Evolutionary conservation across 108 stramenopile species (phyloP), one percentile per base, ranked within the genome.

Genomic region (Skeletonema potamos): DNA sequence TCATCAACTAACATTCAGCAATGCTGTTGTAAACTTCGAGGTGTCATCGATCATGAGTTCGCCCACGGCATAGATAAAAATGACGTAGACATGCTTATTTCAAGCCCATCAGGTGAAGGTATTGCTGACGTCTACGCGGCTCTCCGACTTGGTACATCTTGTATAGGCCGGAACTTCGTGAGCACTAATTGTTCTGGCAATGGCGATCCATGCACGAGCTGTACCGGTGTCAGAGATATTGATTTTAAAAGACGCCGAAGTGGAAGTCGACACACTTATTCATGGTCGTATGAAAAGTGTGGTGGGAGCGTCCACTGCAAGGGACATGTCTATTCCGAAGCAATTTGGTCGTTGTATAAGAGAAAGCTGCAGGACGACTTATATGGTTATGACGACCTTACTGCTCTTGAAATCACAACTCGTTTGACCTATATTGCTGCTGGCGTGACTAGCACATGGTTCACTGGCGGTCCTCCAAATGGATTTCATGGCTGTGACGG

Each of bases 121-220:
- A 68, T 75, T 43, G 74, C 74, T 20, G 74, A 75, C 29, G 12
- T 75, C 2, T 75, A 75, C 41, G 36, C 74, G 2, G 74, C 74
- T 37, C 28, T 75, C 12, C 18, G 51, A 0, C 17, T 62, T 29
- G 61, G 54, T 13, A 54, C 66, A 9, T 67, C 66, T 67, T 75
- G 74, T 43, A 75, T 75, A 17, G 74, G 74, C 26, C 58, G 74
- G 61, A 37, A 24, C 22, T 51, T 11, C 17, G 26, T 37, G 12
- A n/a, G n/a, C 72, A 11, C 43, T 65, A 18, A 2, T 48, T 54
- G 51, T 17, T 36, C 17, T 3, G 17, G 30, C 1, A 59, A 44
- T n/a, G 62, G 63, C 13, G 64, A 58, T 22, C 1, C 12, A 3
- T 51, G 48, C 22, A 51, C 20, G 17, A 15, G 22, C 22, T 51